A percentile compares a stretch with the other conserved stretches of the same genome.
phyloP scores from a whole-genome alignment of 805 yeast genomes.

The Candida taoyuanica region DNA sequence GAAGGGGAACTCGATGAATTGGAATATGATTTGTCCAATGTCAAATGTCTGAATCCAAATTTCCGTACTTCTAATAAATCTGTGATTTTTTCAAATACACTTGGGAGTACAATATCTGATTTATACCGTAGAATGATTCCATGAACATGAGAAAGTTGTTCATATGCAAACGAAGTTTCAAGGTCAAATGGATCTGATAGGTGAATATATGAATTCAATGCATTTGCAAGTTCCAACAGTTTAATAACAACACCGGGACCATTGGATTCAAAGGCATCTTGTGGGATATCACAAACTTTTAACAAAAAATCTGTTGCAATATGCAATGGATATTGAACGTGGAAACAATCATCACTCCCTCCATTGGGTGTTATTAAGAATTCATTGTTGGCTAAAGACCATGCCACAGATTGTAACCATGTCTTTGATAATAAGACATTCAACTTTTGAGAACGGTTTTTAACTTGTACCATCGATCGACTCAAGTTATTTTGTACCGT shows the following conservation, averaged over 20 bases:
- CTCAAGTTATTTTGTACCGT: conserved; percentile 17
- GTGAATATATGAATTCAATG: conserved; percentile 13
- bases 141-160: conserved; percentile 18
- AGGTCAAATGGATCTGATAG: conserved; percentile 5
- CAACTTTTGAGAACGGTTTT: conserved; percentile 16
- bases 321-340: conserved; percentile 17
- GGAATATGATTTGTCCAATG: background rate
- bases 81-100: conserved; percentile 10
- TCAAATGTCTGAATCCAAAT: conserved; percentile 10
- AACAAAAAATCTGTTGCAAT: conserved; percentile 20
- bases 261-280: conserved; percentile 22
- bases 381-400: conserved; percentile 20
- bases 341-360: conserved; percentile 11
- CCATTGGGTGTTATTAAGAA: conserved; percentile 7
- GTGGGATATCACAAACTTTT: conserved; percentile 14
- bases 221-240: conserved; percentile 21
- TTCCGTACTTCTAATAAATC: conserved; percentile 12
- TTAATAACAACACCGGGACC: conserved; percentile 23
- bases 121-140: conserved; percentile 16
- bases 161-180: conserved; percentile 16
- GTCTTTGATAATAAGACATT: conserved; percentile 20
- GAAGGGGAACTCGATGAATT: background rate
- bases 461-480: conserved; percentile 3
- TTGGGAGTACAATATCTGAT: conserved; percentile 16
- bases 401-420: conserved; percentile 25